Percentiles rank a stretch among this genome's conserved stretches.
Evolutionary conservation across 306 rosid species (phyloP).

Genomic region (Fragaria vesca): DNA sequence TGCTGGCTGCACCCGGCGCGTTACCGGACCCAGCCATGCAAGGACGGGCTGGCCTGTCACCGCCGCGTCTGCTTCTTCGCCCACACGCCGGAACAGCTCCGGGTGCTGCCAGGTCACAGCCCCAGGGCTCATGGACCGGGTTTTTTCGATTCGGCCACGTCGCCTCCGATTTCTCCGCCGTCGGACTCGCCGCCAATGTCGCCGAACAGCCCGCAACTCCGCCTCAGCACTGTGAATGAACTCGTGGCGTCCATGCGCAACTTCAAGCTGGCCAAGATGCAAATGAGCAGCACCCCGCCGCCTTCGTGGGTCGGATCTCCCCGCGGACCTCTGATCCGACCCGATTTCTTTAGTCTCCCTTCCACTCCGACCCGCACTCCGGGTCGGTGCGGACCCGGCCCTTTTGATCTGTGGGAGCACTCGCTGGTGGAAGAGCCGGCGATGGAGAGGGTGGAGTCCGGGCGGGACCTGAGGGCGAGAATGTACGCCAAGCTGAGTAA

Average conservation of each 20-base stretch:
- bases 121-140: conserved; percentile 24
- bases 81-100: conserved; percentile 74
- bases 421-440: conserved; percentile 46
- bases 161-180: conserved; percentile 45
- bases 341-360: conserved; percentile 28
- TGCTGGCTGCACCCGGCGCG: conserved; percentile 96
- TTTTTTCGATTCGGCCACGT: conserved; percentile 23
- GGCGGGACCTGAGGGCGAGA: conserved; percentile 58
- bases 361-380: conserved; percentile 21
- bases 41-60: conserved; percentile 66
- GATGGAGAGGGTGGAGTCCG: conserved; percentile 89
- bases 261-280: conserved; percentile 37
- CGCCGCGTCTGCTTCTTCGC: conserved; percentile 90
- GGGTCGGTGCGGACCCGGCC: conserved; percentile 3
- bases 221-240: conserved; percentile 28
- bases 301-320: conserved; percentile 33
- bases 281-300: conserved; percentile 21
- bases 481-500: conserved; percentile 66
- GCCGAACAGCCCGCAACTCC: conserved; percentile 33
- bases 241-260: conserved; percentile 46
- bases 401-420: conserved; percentile 34
- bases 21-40: conserved; percentile 84
- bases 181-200: conserved; percentile 55
- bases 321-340: conserved; percentile 32
- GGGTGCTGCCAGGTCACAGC: conserved; percentile 39